These are phyloP conservation scores for Diaporthe ilicicola DNA, from an alignment of 2,329 filamentous ascomycete genomes.

Conservation along the genomic window DNA sequence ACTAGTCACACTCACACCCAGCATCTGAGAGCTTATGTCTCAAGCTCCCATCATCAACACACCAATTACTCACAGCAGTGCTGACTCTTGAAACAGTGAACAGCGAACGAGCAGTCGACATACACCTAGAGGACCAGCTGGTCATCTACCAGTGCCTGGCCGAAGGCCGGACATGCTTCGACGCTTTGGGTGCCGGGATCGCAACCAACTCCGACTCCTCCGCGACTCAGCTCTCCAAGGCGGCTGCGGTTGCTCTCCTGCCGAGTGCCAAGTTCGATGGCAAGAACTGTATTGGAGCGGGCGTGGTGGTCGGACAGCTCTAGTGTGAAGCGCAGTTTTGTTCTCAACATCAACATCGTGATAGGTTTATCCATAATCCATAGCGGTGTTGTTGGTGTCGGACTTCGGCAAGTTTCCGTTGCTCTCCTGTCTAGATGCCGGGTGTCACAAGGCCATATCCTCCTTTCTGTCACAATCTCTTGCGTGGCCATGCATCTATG, in stretches of 20 bases:
- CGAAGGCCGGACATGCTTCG: slow-evolving; percentile 60
- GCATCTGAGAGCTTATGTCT: no score
- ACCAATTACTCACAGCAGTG: neutral
- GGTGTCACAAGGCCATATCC: neutral
- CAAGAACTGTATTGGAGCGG: slow-evolving; percentile 27
- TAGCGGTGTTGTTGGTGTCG: neutral
- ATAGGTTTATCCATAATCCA: neutral
- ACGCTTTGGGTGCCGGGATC: slow-evolving; percentile 29
- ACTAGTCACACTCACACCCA: neutral
- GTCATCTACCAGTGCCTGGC: slow-evolving; percentile 68
- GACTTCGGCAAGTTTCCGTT: neutral
- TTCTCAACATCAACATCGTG: neutral
- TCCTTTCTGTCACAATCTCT: neutral
- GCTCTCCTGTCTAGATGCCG: no score
- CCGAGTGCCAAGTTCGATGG: slow-evolving; percentile 15
- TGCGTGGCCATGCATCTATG: neutral
- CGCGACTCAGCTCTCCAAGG: slow-evolving; percentile 22
- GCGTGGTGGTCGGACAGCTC: neutral
- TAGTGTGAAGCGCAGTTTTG: neutral
- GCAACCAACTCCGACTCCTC: slow-evolving; percentile 10
- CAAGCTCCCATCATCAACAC: neutral
- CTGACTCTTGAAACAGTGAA: slow-evolving; percentile 37
- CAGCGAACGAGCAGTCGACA: slow-evolving; percentile 59
- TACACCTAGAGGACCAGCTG: slow-evolving; percentile 68
- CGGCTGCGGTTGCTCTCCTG: slow-evolving; percentile 14